A percentile compares a stretch with the other conserved stretches of the same genome.
phyloP scores from a whole-genome alignment of 2,329 filamentous ascomycete genomes.

The Aphanoascus verrucosus region DNA sequence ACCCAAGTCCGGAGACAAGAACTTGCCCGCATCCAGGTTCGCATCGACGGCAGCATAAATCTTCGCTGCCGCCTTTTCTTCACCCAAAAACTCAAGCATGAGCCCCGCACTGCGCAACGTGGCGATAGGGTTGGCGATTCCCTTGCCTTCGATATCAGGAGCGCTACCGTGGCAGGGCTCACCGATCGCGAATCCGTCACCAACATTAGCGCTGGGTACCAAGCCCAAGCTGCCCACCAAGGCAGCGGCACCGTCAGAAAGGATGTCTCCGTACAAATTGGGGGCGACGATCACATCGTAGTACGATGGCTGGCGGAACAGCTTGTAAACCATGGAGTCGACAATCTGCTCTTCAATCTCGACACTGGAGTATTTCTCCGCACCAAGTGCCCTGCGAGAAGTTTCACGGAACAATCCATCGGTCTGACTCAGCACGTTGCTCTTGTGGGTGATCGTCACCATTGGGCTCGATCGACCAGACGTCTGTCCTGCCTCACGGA shows the following conservation, averaged over 20 bases:
- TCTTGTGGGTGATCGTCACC: conserved; percentile 97
- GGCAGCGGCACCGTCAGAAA: conserved; percentile 89
- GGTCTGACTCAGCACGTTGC: conserved; percentile 90
- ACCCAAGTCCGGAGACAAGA: conserved; percentile 81
- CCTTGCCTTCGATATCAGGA: conserved; percentile 85
- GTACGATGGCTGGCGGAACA: conserved; percentile 86
- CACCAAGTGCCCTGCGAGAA: conserved; percentile 60
- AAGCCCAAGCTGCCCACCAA: conserved; percentile 85
- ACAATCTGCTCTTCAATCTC: conserved; percentile 93
- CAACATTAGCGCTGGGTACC: conserved; percentile 90
- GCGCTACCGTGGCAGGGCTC: conserved; percentile 96
- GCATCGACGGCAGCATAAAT: conserved; percentile 90
- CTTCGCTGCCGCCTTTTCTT: conserved; percentile 73
- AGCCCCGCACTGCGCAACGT: conserved; percentile 81
- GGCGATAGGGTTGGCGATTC: conserved; percentile 92
- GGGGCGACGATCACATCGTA: conserved; percentile 98
- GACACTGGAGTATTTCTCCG: conserved; percentile 51
- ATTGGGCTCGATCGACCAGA: conserved; percentile 58
- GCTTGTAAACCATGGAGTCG: conserved; percentile 98
- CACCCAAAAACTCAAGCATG: conserved; percentile 91
- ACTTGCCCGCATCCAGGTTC: conserved; percentile 70
- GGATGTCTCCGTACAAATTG: conserved; percentile 93
- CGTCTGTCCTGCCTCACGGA: conserved; percentile 50
- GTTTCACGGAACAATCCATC: conserved; percentile 88
- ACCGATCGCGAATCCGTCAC: conserved; percentile 86